Evolutionary conservation across 2,329 filamentous ascomycete genomes (phyloP), one percentile per base, ranked within the genome.

Genomic region (Penicillium sp.): DNA sequence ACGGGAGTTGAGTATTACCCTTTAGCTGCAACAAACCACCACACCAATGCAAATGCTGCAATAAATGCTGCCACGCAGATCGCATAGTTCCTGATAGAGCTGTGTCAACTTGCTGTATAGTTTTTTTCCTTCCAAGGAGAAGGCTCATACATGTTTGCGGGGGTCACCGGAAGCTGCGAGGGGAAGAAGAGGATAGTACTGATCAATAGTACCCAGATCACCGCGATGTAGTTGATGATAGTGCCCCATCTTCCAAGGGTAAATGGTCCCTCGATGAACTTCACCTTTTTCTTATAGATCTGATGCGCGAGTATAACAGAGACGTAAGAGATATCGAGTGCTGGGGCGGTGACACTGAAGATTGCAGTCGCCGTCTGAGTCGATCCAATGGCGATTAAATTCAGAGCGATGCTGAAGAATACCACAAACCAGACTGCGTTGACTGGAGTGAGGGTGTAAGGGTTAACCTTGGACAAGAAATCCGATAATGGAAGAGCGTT

Each of bases 351-450:
- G 68, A 84, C 78, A 63, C 77, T 81, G 70, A 83, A 83, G 52
- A 84, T 83, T 1, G 80, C 79, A 0, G 78, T 77, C 37, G 76
- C 75, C 2, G 77, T 78, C 62, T 78, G 65, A 5, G 76, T 78
- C 10, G 76, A 78, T 24, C 76, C 77, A 44, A 79, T 77, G 37
- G 76, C 77, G 59, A 79, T 78, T 62, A 75, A 83, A 67, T 82
- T 83, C 50, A 85, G 78, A 58, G 77, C 65, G 52, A 75, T 68
- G 62, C 84, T 86, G 70, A 85, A 85, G 60, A 80, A 66, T 2
- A 87, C 85, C 46, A 87, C 83, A 50, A 87, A 82, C 85, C 85
- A 88, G 55, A 88, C 86, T 2, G 84, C 82, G 60, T 87, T 84
- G 55, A 88, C 77, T 0, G 86, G 86, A 0, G 86, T 88, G 14